phyloP scores from a whole-genome alignment of 345 rosid species.

The Corchorus capsularis region DNA sequence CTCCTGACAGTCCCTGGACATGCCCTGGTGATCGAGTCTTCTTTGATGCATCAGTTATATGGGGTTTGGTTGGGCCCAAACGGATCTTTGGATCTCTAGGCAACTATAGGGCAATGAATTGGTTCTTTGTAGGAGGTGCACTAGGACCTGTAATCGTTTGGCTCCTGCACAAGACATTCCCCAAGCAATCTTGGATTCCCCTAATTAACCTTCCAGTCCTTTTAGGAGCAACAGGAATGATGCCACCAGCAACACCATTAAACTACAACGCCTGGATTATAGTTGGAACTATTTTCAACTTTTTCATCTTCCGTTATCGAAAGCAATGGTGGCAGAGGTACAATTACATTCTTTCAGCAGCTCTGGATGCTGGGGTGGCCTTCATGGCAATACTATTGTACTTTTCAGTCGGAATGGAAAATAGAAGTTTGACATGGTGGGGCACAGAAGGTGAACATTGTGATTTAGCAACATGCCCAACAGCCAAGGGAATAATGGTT shows the following conservation, averaged over 20 bases:
- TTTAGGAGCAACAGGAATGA: conserved; percentile 72
- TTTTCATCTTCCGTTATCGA: conserved; percentile 66
- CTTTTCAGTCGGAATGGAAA: conserved; percentile 62
- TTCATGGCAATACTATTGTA: conserved; percentile 82
- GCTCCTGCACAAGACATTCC: conserved; percentile 74
- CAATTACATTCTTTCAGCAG: conserved; percentile 82
- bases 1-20: conserved; percentile 80
- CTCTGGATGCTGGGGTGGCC: conserved; percentile 83
- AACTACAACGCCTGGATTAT: conserved; percentile 77
- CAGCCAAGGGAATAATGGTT: conserved; percentile 62
- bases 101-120: conserved; percentile 71
- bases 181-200: conserved; percentile 79
- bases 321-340: conserved; percentile 94
- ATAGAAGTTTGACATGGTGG: conserved; percentile 65
- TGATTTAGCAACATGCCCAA: conserved; percentile 73
- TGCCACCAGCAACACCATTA: conserved; percentile 82
- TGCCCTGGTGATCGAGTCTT: conserved; percentile 84
- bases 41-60: conserved; percentile 90
- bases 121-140: conserved; percentile 88
- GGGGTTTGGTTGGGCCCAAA: conserved; percentile 89
- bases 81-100: conserved; percentile 75
- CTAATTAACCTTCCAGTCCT: conserved; percentile 87
- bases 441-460: conserved; percentile 83
- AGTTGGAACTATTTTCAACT: conserved; percentile 83
- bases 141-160: conserved; percentile 74